Base-by-base conservation (phyloP, 208 protist species). In the Lotmaria passim region DNA sequence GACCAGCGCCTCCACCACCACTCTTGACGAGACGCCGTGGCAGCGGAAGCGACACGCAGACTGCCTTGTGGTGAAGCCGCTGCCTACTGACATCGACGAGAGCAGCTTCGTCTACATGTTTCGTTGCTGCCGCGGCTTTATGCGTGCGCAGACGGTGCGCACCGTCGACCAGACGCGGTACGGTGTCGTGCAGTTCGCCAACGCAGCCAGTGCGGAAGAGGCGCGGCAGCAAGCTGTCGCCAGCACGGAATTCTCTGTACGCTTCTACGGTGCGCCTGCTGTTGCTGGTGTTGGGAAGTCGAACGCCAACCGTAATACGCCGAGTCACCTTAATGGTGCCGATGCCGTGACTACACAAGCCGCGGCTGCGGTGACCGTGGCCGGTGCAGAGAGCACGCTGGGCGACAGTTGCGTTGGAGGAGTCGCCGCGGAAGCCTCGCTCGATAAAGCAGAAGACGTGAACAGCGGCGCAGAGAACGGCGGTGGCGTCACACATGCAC, bases 41-140 rank as follows among this genome's bases (percentile, higher is more conserved):
- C 71, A 71, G 46, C 8, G 17, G n/a, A 57, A 31, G 4, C 46
- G 71, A 11, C 71, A 39, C 33, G 31, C 24, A 26, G 71, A 77
- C 52, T 60, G 63, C 14, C 48, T 77, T 1, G 15, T 65, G 0
- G 63, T 77, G 36, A 51, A 50, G 19, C 71, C 62, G 12, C 71
- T 77, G 2, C 63, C 62, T 1, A 6, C 36, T 21, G 71, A 77
- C 17, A 70, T 77, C 44, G 71, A 77, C 30, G 71, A 77, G 57
- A 26, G 24, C 2, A 55, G n/a, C 56, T 77, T 77, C 41, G 48
- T 71, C 14, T 77, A 77, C 57, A 77, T 77, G 71, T 77, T 77
- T 31, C 71, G 63, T 15, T 33, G 56, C 17, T 77, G 71, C 57
- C 60, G 52, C 14, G 71, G 71, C 34, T 77, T 71, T 38, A n/a